Conservation (phyloP, 768 basidiomycete genomes). For the Phanerodontia chrysosporium region DNA sequence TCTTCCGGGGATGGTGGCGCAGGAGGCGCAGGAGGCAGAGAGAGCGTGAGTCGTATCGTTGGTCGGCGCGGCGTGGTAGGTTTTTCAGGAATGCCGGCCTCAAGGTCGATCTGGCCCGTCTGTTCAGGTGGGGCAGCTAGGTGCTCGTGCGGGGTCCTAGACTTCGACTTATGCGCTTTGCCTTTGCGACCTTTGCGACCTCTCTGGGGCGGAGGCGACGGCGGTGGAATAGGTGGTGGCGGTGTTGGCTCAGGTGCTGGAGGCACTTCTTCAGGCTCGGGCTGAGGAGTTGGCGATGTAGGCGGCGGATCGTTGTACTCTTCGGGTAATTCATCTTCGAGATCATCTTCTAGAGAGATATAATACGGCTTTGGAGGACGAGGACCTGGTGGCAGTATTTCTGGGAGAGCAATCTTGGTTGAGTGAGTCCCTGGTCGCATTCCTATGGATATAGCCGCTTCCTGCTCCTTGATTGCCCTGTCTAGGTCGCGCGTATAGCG, state of each 20-base stretch:
- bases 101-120: background rate
- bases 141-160: background rate
- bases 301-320: background rate
- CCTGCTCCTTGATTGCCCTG: conserved; percentile 63
- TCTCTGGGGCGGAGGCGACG: background rate
- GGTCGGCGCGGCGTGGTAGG: background rate
- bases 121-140: background rate
- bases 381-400: conserved; percentile 49
- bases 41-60: background rate
- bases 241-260: conserved; percentile 1
- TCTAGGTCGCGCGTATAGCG: conserved; percentile 77
- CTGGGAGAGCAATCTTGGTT: conserved; percentile 56
- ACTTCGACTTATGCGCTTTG: conserved; percentile 4
- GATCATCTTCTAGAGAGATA: conserved; percentile 26
- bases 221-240: background rate
- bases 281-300: background rate
- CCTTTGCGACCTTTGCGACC: conserved; percentile 6
- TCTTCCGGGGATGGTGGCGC: background rate
- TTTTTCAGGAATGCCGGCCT: background rate
- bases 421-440: conserved; percentile 50
- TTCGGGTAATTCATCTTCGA: conserved; percentile 7
- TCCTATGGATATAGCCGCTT: conserved; percentile 50
- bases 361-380: conserved; percentile 40
- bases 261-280: background rate
- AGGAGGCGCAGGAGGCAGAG: background rate